Conservation (phyloP, 2,329 filamentous ascomycete species). For the Paraconiothyrium sp. region DNA sequence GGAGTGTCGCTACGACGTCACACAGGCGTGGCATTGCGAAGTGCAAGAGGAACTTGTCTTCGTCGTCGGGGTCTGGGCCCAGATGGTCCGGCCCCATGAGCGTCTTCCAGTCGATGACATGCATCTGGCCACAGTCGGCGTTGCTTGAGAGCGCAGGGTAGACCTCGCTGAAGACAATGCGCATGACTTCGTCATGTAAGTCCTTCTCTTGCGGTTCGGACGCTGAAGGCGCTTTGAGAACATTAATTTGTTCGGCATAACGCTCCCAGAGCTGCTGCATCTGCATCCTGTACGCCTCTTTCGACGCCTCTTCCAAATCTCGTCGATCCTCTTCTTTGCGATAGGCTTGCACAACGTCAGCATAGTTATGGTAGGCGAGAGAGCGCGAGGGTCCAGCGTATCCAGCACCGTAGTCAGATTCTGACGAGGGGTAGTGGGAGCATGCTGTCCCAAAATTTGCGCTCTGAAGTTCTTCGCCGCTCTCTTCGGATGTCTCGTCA, state of each 20-base stretch:
- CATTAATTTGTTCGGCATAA: not conserved
- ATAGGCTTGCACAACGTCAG: not conserved
- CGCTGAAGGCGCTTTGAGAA: constrained; percentile 3
- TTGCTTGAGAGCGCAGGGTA: constrained; percentile 10
- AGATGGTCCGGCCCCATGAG: constrained; percentile 11
- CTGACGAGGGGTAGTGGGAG: not conserved
- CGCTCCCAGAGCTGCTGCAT: not conserved
- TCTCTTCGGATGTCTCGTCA: not conserved
- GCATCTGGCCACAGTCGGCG: constrained; percentile 18
- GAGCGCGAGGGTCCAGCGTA: constrained; percentile 1
- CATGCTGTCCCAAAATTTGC: not conserved
- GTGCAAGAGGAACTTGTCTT: constrained; percentile 15
- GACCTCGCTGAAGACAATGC: constrained; percentile 12
- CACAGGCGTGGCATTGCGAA: constrained; percentile 24
- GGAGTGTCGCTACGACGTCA: constrained; percentile 27
- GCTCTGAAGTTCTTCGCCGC: not conserved
- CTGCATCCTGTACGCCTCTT: not conserved
- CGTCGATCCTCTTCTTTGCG: not conserved
- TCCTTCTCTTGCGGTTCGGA: constrained; percentile 22
- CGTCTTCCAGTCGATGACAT: constrained; percentile 22
- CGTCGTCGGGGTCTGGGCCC: not conserved
- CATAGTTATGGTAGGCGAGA: not conserved
- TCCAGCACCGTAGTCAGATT: not conserved
- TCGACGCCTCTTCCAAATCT: not conserved
- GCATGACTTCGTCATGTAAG: constrained; percentile 24